These are phyloP conservation scores for Sporobolomyces pararoseus DNA, from an alignment of 768 basidiomycete genomes.

Conservation along the genomic window DNA sequence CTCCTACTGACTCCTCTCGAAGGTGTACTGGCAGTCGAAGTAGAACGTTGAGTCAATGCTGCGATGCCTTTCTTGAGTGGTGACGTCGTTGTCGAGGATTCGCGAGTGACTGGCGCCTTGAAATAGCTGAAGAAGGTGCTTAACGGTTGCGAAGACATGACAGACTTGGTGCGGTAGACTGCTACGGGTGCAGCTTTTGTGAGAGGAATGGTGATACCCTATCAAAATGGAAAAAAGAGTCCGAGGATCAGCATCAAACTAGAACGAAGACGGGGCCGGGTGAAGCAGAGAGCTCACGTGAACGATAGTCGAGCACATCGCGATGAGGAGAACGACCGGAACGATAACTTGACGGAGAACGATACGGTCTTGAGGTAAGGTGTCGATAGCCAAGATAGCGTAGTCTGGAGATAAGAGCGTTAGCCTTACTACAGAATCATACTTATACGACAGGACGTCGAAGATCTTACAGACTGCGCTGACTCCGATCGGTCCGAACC, in stretches of 20 bases:
- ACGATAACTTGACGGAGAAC: slow-evolving; percentile 46
- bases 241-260: not conserved
- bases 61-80: not conserved
- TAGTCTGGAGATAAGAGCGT: slow-evolving; percentile 47
- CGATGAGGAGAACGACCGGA: slow-evolving; percentile 51
- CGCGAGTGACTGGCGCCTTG: not conserved
- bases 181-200: slow-evolving; percentile 43
- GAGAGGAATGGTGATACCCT: slow-evolving; percentile 50
- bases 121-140: not conserved
- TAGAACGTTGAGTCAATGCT: not conserved
- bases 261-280: not conserved
- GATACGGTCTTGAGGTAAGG: slow-evolving; percentile 48
- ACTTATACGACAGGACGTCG: not conserved
- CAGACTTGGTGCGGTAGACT: slow-evolving; percentile 20
- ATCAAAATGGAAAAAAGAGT: no score
- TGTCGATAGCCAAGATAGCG: slow-evolving; percentile 49
- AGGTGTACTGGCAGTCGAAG: not conserved
- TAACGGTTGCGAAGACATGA: slow-evolving; percentile 13
- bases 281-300: slow-evolving; percentile 47
- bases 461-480: slow-evolving; percentile 13
- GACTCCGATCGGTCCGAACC: slow-evolving; percentile 43
- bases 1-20: slow-evolving; percentile 10
- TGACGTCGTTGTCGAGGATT: not conserved
- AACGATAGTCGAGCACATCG: slow-evolving; percentile 49
- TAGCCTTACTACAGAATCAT: slow-evolving; percentile 16